Evolutionary conservation across 1,284 basidiomycete species (phyloP).

Genomic region (Neonothopanus nambi): DNA sequence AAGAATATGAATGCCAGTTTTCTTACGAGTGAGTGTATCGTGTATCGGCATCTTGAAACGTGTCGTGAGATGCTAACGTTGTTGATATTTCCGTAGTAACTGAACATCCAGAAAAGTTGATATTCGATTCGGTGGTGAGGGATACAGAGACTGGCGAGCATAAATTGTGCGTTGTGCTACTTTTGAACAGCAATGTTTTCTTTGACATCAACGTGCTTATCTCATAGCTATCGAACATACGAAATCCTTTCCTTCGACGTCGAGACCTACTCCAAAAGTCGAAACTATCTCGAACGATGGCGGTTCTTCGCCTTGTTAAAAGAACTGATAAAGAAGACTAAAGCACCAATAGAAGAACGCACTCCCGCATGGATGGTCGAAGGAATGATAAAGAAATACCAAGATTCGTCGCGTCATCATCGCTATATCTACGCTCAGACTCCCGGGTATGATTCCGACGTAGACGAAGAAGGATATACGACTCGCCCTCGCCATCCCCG

Average conservation of each 20-base stretch:
- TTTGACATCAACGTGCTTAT: too few relatives aligned
- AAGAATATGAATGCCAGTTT: constrained; percentile 44
- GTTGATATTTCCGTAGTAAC: too few relatives aligned
- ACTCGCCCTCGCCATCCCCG: constrained; percentile 35
- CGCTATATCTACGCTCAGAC: constrained; percentile 39
- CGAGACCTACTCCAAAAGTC: constrained; percentile 41
- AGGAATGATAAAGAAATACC: constrained; percentile 30
- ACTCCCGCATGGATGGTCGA: constrained; percentile 52
- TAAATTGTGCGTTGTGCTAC: too few relatives aligned
- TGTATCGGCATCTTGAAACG: too few relatives aligned
- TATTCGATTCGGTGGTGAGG: too few relatives aligned
- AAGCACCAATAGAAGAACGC: constrained; percentile 33
- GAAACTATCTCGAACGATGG: constrained; percentile 46
- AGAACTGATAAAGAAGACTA: constrained; percentile 34
- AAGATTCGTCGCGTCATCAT: constrained; percentile 23
- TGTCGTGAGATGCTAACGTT: too few relatives aligned
- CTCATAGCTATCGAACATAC: too few relatives aligned
- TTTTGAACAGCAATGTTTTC: too few relatives aligned
- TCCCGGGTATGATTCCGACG: constrained; percentile 31
- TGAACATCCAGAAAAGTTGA: too few relatives aligned
- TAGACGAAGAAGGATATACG: constrained; percentile 29
- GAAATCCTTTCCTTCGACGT: constrained; percentile 38
- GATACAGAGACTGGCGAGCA: too few relatives aligned
- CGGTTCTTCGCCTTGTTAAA: constrained; percentile 35
- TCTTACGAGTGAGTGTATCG: constrained; percentile 39